phyloP scores from a whole-genome alignment of 805 yeast genomes.

The Lipomyces sp. region DNA sequence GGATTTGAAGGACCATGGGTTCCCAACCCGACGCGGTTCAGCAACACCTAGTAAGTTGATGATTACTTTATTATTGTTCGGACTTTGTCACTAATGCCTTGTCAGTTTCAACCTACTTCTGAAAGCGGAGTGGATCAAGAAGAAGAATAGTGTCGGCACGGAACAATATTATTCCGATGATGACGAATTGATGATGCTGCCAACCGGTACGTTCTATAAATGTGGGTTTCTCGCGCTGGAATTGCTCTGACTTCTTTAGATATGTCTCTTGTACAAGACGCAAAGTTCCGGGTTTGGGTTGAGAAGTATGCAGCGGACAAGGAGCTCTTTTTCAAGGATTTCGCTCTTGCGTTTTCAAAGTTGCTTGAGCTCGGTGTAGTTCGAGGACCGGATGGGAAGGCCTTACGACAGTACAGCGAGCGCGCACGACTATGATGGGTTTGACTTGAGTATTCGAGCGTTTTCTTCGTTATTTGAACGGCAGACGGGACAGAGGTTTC shows the following conservation, averaged over 20 bases:
- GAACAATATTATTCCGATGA: constrained; percentile 58
- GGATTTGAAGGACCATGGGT: constrained; percentile 90
- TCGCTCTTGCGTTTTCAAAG: constrained; percentile 64
- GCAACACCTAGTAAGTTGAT: constrained; percentile 56
- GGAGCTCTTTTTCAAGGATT: constrained; percentile 58
- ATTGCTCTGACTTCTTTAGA: constrained; percentile 41
- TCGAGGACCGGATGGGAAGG: constrained; percentile 48
- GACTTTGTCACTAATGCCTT: background rate
- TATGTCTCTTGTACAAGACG: constrained; percentile 62
- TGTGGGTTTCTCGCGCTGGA: no score
- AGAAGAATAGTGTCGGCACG: constrained; percentile 42
- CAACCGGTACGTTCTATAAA: constrained; percentile 43
- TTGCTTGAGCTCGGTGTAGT: constrained; percentile 72
- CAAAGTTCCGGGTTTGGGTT: constrained; percentile 58
- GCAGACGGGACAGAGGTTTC: no score
- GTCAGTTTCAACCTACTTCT: constrained; percentile 48
- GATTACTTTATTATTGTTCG: no score
- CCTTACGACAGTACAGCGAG: constrained; percentile 8
- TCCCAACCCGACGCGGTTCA: constrained; percentile 67
- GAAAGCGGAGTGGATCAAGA: constrained; percentile 53
- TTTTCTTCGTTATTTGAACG: no score
- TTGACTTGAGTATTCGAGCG: no score
- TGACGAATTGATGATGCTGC: constrained; percentile 77
- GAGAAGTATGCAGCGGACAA: constrained; percentile 66
- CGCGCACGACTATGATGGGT: constrained; percentile 9